Evolutionary conservation across 1,284 basidiomycete genomes (phyloP).

Genomic region (Ganoderma multipileum): DNA sequence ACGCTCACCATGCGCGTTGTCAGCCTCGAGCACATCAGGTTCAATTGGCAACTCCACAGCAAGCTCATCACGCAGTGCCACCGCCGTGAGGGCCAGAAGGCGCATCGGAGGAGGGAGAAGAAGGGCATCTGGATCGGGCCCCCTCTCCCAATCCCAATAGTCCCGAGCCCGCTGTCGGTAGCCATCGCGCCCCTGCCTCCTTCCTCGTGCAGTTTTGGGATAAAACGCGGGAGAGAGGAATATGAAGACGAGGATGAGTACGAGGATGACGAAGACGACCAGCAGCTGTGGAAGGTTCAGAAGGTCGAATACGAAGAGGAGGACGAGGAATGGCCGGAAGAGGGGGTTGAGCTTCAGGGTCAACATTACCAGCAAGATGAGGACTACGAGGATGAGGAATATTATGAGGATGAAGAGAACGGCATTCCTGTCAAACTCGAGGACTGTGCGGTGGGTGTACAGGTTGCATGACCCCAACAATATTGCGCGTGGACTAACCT

Average conservation of each 20-base stretch:
- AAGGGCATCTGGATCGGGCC: background rate
- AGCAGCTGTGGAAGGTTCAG: background rate
- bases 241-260: background rate
- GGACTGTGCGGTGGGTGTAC: background rate
- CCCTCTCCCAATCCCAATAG: background rate
- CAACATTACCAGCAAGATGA: background rate
- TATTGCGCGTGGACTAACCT: background rate
- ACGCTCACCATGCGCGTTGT: constrained; percentile 15
- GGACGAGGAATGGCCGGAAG: background rate
- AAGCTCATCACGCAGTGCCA: constrained; percentile 8
- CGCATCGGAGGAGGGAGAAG: background rate
- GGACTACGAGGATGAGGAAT: background rate
- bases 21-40: constrained; percentile 27
- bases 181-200: background rate
- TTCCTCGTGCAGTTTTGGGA: background rate
- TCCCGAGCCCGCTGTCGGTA: background rate
- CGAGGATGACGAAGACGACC: background rate
- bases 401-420: background rate
- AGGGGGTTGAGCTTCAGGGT: background rate
- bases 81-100: constrained; percentile 13
- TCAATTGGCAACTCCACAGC: constrained; percentile 21
- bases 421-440: background rate
- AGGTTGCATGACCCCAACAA: background rate
- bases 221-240: background rate
- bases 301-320: background rate